Evolutionary conservation across 495 filamentous ascomycete species (phyloP).

Genomic region (Penicillium samsonianum): DNA sequence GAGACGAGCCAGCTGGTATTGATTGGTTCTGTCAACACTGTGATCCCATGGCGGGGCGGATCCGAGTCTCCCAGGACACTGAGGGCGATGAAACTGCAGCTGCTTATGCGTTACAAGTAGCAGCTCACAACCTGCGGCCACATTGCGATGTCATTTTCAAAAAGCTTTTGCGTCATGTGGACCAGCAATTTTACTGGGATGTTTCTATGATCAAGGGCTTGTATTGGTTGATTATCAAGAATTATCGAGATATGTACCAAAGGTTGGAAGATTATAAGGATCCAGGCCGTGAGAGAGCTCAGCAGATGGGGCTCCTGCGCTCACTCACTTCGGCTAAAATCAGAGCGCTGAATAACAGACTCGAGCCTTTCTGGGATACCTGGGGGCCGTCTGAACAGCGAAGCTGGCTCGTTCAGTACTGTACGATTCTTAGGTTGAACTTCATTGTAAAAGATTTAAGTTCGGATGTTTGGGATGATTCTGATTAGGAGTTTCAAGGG

Average conservation of each 20-base stretch:
- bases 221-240: constrained; percentile 1
- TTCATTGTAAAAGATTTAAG: neutral
- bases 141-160: neutral
- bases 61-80: neutral
- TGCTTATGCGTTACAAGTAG: neutral
- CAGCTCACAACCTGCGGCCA: constrained; percentile 1
- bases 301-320: neutral
- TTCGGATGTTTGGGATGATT: neutral
- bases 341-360: neutral
- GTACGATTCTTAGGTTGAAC: neutral
- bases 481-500: neutral
- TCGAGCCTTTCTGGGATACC: neutral
- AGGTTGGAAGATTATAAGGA: neutral
- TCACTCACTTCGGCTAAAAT: neutral
- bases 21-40: constrained; percentile 3
- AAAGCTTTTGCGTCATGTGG: neutral
- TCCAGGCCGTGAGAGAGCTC: neutral
- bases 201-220: neutral
- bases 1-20: constrained; percentile 1
- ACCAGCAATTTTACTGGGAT: neutral
- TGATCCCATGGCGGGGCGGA: neutral
- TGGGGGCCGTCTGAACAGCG: neutral
- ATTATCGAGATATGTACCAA: neutral
- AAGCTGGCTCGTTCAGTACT: neutral
- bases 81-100: neutral